Evolutionary conservation across 73 alveolate species (phyloP).

Genomic region (Stentor roeselii): DNA sequence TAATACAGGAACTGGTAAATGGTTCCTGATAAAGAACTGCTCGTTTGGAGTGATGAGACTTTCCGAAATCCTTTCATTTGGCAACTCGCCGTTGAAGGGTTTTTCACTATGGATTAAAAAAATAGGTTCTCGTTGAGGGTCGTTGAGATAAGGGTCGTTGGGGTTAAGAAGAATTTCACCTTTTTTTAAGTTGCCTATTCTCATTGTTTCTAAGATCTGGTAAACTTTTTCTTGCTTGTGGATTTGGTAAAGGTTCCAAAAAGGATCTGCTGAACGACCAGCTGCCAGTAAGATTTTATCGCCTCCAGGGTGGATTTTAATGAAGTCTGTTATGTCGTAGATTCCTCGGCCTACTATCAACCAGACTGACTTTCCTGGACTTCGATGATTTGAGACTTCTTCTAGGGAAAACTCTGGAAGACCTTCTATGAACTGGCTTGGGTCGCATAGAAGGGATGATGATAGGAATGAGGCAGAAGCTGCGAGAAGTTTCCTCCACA

Average conservation of each 20-base stretch:
- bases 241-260: conserved; percentile 50
- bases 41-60: conserved; percentile 29
- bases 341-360: conserved; percentile 41
- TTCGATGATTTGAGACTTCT: conserved; percentile 1
- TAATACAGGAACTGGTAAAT: conserved; percentile 34
- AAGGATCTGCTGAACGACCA: conserved; percentile 66
- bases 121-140: conserved; percentile 23
- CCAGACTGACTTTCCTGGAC: conserved; percentile 39
- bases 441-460: not conserved
- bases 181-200: conserved; percentile 45
- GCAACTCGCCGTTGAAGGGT: conserved; percentile 46
- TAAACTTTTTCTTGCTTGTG: conserved; percentile 45
- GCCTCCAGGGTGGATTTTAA: conserved; percentile 60
- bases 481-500: not conserved
- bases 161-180: conserved; percentile 18
- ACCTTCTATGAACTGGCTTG: not conserved
- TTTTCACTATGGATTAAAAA: conserved; percentile 17
- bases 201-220: conserved; percentile 41
- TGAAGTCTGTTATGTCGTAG: conserved; percentile 45
- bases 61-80: conserved; percentile 28
- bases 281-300: conserved; percentile 58
- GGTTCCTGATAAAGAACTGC: conserved; percentile 40
- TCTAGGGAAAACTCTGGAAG: conserved; percentile 8
- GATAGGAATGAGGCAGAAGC: not conserved
- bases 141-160: conserved; percentile 26